A percentile compares a stretch with the other conserved stretches of the same genome.
phyloP scores from a whole-genome alignment of 2,329 filamentous ascomycete species.

The Sporothrix variecibatus region DNA sequence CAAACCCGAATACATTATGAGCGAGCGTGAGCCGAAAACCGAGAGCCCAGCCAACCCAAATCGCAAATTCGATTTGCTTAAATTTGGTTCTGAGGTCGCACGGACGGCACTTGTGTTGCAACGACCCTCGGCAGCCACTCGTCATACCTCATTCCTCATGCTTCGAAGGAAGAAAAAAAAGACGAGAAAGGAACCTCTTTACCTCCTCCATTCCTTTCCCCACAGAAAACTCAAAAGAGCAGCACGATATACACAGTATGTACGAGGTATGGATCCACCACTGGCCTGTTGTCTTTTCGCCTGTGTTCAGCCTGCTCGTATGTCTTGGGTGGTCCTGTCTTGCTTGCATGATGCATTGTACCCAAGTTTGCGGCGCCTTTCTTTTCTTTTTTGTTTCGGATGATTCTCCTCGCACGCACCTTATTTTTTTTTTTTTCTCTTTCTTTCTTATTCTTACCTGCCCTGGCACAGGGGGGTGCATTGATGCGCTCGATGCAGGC shows the following conservation, averaged over 20 bases:
- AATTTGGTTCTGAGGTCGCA: background rate
- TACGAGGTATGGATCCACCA: background rate
- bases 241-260: too few species aligned
- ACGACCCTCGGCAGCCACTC: background rate
- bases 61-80: background rate
- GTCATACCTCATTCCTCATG: background rate
- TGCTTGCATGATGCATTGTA: background rate
- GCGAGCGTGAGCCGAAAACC: background rate
- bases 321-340: background rate
- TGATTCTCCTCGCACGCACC: background rate
- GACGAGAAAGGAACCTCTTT: background rate
- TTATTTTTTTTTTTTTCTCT: background rate
- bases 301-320: slow-evolving; percentile 1
- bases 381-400: background rate
- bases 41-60: background rate
- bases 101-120: background rate
- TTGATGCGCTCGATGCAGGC: background rate
- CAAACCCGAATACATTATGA: background rate
- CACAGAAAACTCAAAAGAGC: slow-evolving; percentile 1
- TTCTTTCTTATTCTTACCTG: background rate
- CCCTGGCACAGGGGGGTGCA: background rate
- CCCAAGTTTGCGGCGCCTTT: background rate
- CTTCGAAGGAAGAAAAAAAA: too few species aligned
- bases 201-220: slow-evolving; percentile 17
- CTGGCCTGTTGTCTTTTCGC: background rate